These are phyloP conservation scores for Leucosporidium creatinivorum DNA, from an alignment of 768 basidiomycete species.

Conservation along the genomic window DNA sequence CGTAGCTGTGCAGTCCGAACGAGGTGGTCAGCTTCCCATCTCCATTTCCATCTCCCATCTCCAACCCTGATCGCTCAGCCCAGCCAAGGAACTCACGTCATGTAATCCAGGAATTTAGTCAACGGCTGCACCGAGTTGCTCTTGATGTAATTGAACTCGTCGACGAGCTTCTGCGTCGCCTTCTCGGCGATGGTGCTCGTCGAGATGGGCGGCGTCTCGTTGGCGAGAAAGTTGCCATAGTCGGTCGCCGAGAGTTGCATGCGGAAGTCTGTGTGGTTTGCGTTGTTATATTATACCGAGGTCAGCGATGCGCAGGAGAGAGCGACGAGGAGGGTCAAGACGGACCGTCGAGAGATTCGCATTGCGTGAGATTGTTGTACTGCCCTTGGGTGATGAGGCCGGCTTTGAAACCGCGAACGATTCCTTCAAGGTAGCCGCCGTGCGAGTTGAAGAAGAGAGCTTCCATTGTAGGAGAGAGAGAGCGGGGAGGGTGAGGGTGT, in stretches of 20 bases:
- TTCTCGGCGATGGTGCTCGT: constrained; percentile 94
- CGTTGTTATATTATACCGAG: too few species aligned
- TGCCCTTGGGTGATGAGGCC: constrained; percentile 82
- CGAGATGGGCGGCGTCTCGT: constrained; percentile 77
- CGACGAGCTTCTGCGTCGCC: constrained; percentile 87
- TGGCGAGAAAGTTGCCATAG: constrained; percentile 96
- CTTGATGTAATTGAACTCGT: constrained; percentile 92
- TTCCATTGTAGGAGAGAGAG: constrained; percentile 36
- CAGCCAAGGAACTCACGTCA: constrained; percentile 95
- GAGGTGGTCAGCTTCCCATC: too few species aligned
- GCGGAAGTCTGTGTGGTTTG: constrained; percentile 85
- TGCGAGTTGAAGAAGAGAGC: constrained; percentile 44
- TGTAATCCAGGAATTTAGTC: constrained; percentile 89
- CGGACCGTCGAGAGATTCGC: constrained; percentile 91
- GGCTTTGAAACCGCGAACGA: constrained; percentile 76
- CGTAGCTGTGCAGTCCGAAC: constrained; percentile 55
- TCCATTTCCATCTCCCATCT: too few species aligned
- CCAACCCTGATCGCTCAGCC: too few species aligned
- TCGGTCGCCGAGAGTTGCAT: constrained; percentile 94
- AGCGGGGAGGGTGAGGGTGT: background rate
- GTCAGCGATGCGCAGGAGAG: background rate
- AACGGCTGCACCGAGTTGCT: constrained; percentile 86
- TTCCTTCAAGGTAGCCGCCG: constrained; percentile 46
- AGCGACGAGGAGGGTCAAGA: background rate
- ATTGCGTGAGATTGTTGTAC: constrained; percentile 89